Conservation (phyloP, 2,329 filamentous ascomycete species). For the Venturia nashicola region DNA sequence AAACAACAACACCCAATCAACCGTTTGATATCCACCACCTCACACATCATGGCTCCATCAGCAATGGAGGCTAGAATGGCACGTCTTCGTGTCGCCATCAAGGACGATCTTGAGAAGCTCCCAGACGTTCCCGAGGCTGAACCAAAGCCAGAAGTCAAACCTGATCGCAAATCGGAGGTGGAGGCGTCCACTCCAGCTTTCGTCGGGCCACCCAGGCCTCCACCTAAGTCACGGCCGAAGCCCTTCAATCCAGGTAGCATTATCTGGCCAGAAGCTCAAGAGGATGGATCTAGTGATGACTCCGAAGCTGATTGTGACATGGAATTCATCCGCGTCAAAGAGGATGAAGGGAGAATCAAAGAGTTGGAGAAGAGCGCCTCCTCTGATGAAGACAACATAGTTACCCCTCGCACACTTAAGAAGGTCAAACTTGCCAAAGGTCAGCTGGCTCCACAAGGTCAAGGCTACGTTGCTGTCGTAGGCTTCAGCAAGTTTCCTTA, state of each 20-base stretch:
- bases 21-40: neutral
- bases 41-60: constrained; percentile 1
- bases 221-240: neutral
- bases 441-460: constrained; percentile 20
- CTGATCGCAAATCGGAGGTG: neutral
- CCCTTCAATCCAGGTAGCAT: neutral
- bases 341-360: constrained; percentile 2
- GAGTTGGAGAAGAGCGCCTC: neutral
- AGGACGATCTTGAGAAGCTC: constrained; percentile 3
- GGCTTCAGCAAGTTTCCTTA: constrained; percentile 47
- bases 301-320: constrained; percentile 8
- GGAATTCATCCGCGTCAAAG: neutral
- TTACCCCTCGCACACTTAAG: neutral
- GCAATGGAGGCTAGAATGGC: neutral
- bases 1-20: neutral
- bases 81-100: neutral
- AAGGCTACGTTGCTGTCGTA: constrained; percentile 27
- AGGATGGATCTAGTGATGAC: constrained; percentile 3
- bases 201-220: neutral
- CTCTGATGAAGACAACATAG: neutral
- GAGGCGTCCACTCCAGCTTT: neutral
- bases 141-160: neutral
- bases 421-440: constrained; percentile 16
- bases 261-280: neutral
- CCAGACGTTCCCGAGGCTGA: neutral